Percentiles rank a stretch among this genome's conserved stretches.
phyloP scores from a whole-genome alignment of 257 asterid genomes.

The Solanum medicagineum region DNA sequence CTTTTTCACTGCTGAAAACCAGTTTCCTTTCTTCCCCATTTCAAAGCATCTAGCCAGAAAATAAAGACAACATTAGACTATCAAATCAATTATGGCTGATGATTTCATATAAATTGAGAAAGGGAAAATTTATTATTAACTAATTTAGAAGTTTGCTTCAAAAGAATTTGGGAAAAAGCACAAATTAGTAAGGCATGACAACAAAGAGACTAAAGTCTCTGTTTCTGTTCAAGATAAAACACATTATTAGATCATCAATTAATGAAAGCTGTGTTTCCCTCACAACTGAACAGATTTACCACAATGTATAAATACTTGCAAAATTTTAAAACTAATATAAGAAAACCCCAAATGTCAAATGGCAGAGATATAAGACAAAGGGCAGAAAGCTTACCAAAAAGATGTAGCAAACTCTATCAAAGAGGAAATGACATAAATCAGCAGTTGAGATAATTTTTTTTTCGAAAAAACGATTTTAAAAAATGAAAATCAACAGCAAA shows the following conservation, averaged over 20 bases:
- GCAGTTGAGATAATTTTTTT: neutral
- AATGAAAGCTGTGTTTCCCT: neutral
- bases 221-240: neutral
- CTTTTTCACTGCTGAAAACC: conserved; percentile 43
- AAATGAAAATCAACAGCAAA: neutral
- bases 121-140: neutral
- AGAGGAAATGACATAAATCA: neutral
- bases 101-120: neutral
- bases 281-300: neutral
- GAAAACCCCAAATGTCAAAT: neutral
- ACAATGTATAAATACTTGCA: neutral
- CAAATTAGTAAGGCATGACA: neutral
- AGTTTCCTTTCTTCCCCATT: conserved; percentile 66
- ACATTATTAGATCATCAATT: neutral
- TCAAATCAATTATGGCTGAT: neutral
- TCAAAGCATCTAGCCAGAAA: conserved; percentile 5
- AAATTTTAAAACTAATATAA: neutral
- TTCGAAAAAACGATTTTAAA: neutral
- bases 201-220: neutral
- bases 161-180: neutral
- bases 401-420: neutral
- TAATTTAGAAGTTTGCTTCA: neutral
- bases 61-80: neutral
- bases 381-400: neutral
- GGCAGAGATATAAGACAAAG: neutral